Conservation (phyloP, 345 rosid species). For the Garcia nutans region DNA sequence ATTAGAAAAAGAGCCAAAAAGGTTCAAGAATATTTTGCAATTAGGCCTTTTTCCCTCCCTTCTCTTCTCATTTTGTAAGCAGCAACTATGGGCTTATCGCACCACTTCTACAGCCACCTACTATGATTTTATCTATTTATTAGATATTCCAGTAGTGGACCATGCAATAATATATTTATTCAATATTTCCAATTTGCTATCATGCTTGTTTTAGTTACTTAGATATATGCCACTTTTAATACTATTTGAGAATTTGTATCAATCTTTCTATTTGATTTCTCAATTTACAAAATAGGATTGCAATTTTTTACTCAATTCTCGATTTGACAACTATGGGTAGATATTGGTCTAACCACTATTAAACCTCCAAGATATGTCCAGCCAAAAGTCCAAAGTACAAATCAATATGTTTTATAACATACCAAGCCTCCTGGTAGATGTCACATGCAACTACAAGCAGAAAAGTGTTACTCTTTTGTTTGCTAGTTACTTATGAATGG, state of each 20-base stretch:
- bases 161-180: too few relatives aligned
- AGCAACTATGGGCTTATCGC: too few relatives aligned
- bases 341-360: neutral
- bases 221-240: too few relatives aligned
- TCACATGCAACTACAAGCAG: neutral
- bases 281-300: neutral
- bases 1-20: too few relatives aligned
- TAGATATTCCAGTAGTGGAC: neutral
- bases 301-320: neutral
- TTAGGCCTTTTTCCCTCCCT: too few relatives aligned
- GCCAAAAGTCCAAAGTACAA: neutral
- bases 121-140: too few relatives aligned
- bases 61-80: too few relatives aligned
- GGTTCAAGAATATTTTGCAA: too few relatives aligned
- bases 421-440: neutral
- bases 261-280: too few relatives aligned
- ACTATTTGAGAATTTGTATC: too few relatives aligned
- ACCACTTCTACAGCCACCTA: too few relatives aligned
- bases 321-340: neutral
- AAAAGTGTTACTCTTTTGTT: neutral
- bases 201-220: too few relatives aligned
- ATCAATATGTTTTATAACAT: neutral
- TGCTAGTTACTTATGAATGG: neutral
- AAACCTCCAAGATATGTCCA: neutral
- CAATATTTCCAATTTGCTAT: neutral